phyloP scores from a whole-genome alignment of 2,329 filamentous ascomycete species.

The Sclerotinia minor region DNA sequence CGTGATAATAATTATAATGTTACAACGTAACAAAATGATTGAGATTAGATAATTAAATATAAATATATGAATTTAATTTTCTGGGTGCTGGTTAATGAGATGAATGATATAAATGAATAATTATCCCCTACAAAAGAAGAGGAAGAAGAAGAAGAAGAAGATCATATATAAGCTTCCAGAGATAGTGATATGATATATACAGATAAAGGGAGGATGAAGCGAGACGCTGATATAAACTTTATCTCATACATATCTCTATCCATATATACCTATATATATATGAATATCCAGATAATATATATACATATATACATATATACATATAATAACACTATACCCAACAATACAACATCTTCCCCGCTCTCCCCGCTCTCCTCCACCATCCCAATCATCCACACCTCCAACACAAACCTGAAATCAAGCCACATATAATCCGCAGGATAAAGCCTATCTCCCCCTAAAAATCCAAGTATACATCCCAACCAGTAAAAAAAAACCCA shows the following conservation, averaged over 20 bases:
- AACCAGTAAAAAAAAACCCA: too few species aligned
- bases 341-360: not conserved
- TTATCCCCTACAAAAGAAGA: too few species aligned
- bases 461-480: not conserved
- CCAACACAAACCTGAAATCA: not conserved
- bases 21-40: too few species aligned
- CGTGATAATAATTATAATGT: too few species aligned
- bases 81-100: not conserved
- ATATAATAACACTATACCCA: not conserved
- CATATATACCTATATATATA: not conserved
- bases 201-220: too few species aligned
- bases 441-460: not conserved
- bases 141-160: too few species aligned
- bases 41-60: too few species aligned
- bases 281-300: not conserved
- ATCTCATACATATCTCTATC: not conserved
- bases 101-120: not conserved
- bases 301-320: not conserved
- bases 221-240: not conserved
- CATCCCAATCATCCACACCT: not conserved
- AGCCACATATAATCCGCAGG: not conserved
- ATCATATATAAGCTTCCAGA: not conserved
- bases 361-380: not conserved
- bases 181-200: not conserved
- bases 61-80: not conserved